Evolutionary conservation across 345 rosid species (phyloP).

Genomic region (Cochlearia excelsa): DNA sequence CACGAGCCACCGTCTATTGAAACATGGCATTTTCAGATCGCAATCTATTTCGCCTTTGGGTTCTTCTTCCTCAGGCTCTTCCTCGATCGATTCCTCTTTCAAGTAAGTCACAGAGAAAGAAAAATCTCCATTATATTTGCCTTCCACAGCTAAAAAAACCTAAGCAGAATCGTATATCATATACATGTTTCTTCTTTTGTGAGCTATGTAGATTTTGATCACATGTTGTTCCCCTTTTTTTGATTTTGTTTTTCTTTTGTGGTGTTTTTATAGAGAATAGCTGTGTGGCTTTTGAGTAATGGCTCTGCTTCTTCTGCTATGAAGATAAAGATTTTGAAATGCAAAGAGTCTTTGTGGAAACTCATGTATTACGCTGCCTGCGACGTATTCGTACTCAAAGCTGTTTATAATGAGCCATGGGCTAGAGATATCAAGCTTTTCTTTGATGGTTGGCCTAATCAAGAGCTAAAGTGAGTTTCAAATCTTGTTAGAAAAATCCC

Average conservation of each 20-base stretch:
- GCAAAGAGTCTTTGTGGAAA: conserved; percentile 94
- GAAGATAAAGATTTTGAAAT: conserved; percentile 54
- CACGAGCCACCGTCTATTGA: conserved; percentile 29
- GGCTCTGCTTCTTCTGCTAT: conserved; percentile 44
- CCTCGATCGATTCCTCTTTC: conserved; percentile 77
- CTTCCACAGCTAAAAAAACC: conserved; percentile 8
- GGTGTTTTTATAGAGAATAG: conserved; percentile 49
- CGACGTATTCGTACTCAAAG: conserved; percentile 58
- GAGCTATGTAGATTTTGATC: too few relatives aligned
- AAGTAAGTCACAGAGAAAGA: conserved; percentile 42
- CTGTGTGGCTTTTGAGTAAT: conserved; percentile 50
- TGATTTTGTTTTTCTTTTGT: not conserved
- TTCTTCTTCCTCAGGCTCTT: conserved; percentile 59
- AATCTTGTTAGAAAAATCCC: not conserved
- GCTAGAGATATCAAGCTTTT: conserved; percentile 51
- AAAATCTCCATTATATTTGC: conserved; percentile 1
- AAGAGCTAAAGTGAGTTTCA: conserved; percentile 71
- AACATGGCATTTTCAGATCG: conserved; percentile 51
- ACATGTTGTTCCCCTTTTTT: too few relatives aligned
- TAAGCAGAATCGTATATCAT: not conserved
- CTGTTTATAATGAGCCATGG: conserved; percentile 69
- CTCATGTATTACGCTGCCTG: conserved; percentile 62
- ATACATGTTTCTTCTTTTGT: too few relatives aligned
- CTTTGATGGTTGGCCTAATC: conserved; percentile 87
- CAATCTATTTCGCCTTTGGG: conserved; percentile 59